These are phyloP conservation scores for Epichloe sylvatica DNA, from an alignment of 2,329 filamentous ascomycete species.

Conservation along the genomic window DNA sequence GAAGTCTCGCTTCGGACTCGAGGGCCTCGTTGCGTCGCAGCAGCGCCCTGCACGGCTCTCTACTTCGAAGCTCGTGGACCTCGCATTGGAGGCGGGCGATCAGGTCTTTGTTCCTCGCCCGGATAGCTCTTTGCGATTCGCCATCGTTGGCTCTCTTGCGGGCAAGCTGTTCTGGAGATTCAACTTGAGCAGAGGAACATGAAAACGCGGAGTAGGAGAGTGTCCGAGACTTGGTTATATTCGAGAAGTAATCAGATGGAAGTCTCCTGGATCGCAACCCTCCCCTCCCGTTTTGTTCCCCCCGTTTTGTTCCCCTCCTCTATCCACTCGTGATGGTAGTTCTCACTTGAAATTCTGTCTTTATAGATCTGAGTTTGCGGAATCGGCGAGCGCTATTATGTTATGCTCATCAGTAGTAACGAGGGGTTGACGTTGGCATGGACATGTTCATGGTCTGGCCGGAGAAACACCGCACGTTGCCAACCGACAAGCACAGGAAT, in stretches of 20 bases:
- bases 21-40: no score
- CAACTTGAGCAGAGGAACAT: no score
- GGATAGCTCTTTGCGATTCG: constrained; percentile 2
- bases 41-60: neutral
- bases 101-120: constrained; percentile 1
- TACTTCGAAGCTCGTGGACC: constrained; percentile 1
- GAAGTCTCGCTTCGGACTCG: no score
- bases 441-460: neutral
- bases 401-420: neutral
- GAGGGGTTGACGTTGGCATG: neutral
- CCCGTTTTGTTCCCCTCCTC: no score
- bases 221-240: no score
- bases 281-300: no score
- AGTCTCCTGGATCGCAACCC: no score
- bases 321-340: no score
- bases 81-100: constrained; percentile 1
- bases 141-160: constrained; percentile 4
- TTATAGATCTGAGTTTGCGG: neutral
- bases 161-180: neutral
- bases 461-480: neutral
- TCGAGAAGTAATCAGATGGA: no score
- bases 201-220: no score
- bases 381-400: neutral
- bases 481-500: no score
- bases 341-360: no score